Evolutionary conservation across 2,329 filamentous ascomycete species (phyloP), one percentile per base, ranked within the genome.

Genomic region (Cladophialophora yegresii): DNA sequence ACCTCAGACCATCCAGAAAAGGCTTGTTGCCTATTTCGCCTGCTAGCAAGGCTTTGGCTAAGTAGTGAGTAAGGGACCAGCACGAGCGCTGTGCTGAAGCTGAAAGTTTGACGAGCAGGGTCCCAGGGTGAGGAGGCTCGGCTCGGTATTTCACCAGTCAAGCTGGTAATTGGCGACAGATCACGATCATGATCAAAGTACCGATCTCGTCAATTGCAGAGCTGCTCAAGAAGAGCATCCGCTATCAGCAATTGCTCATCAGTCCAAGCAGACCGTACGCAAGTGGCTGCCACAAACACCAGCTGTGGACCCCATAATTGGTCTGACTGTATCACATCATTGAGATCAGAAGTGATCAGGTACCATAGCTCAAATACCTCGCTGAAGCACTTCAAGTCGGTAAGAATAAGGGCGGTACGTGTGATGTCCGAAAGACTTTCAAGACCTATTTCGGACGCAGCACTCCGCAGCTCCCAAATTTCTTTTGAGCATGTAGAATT

Each of bases 381-480:
- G 23, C 16, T 6, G 8, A 28, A 23, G 36, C 22, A 47, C 2
- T 30, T 32, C 22, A 57, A n/a, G 6, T 50, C 20, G 20, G 47
- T 26, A 4, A 50, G 47, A 10, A 50, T 4, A 2, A 26, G 13
- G 20, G 20, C 47, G 12, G 47, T 50, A 50, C 2, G 13, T 23
- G 47, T 22, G 1, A 50, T 43, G 6, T 8, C 4, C 8, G 36
- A 16, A 20, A 43, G 16, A 43, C n/a, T 43, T 43, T 43, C 2
- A 2, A 43, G 13, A 8, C 16, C n/a, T 43, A 4, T 7, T 8
- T 43, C 13, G 36, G 13, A n/a, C 36, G n/a, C 2, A 20, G 36
- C 36, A 20, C 16, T n/a, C 3, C 16, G 6, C 4, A 7, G 13
- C 2, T n/a, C 0, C 5, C 0, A n/a, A 43, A 2, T 7, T 9